Evolutionary conservation across 768 basidiomycete species (phyloP).

Genomic region (Amanita pseudoporphyria): DNA sequence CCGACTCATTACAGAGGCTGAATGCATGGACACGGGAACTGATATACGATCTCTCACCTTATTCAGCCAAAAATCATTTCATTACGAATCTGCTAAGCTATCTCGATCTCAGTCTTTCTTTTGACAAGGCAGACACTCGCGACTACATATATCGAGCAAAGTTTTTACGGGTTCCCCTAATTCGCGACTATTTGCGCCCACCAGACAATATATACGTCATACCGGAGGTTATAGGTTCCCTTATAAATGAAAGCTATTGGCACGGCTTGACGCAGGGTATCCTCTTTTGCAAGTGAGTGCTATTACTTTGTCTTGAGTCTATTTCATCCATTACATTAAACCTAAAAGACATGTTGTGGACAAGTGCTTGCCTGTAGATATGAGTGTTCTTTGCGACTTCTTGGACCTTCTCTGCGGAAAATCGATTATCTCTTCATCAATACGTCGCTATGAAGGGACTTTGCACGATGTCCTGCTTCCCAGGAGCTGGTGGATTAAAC

Average conservation of each 20-base stretch:
- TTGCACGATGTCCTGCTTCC: constrained; percentile 45
- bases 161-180: constrained; percentile 14
- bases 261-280: constrained; percentile 26
- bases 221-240: constrained; percentile 15
- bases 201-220: constrained; percentile 10
- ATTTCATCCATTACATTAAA: neutral
- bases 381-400: constrained; percentile 39
- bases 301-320: neutral
- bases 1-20: constrained; percentile 25
- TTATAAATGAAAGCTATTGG: constrained; percentile 17
- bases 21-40: constrained; percentile 36
- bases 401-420: constrained; percentile 38
- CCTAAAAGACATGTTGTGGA: constrained; percentile 34
- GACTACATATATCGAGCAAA: constrained; percentile 24
- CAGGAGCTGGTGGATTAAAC: constrained; percentile 35
- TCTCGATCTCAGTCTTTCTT: constrained; percentile 25
- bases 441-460: constrained; percentile 9
- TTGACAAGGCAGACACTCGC: constrained; percentile 25
- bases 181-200: constrained; percentile 14
- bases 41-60: constrained; percentile 23
- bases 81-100: constrained; percentile 31
- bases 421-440: constrained; percentile 25
- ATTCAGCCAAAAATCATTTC: constrained; percentile 18
- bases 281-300: constrained; percentile 29
- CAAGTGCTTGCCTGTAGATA: constrained; percentile 27